phyloP scores from a whole-genome alignment of 345 rosid species.

The Odontarrhena argentea region DNA sequence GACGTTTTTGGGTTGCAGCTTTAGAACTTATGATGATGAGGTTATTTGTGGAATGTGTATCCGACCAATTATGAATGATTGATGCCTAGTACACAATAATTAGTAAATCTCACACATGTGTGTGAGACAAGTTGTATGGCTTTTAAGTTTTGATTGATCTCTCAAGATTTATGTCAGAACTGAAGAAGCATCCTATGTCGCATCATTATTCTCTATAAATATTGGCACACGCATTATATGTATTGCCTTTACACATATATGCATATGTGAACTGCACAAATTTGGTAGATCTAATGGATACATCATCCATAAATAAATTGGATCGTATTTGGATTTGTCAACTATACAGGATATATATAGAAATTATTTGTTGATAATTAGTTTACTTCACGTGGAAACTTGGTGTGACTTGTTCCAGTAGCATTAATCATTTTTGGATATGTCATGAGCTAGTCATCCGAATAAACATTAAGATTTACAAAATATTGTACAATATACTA shows the following conservation, averaged over 20 bases:
- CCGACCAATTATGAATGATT: conserved; percentile 29
- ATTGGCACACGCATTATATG: conserved; percentile 22
- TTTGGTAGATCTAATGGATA: conserved; percentile 17
- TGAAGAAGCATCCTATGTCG: conserved; percentile 38
- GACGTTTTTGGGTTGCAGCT: conserved; percentile 13
- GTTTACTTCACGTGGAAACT: conserved; percentile 24
- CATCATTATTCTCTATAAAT: conserved; percentile 20
- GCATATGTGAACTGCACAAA: conserved; percentile 5
- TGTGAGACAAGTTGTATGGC: conserved; percentile 30
- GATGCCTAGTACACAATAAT: conserved; percentile 26
- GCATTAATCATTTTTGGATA: conserved; percentile 27
- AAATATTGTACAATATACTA: background rate
- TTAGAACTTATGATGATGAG: conserved; percentile 22
- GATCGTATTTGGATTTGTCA: conserved; percentile 37
- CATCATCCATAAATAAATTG: conserved; percentile 16
- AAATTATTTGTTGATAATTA: background rate
- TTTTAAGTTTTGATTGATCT: conserved; percentile 38
- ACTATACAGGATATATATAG: conserved; percentile 1
- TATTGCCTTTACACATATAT: conserved; percentile 4
- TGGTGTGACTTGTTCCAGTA: conserved; percentile 26
- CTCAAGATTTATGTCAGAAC: conserved; percentile 31
- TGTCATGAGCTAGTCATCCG: background rate
- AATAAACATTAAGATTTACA: background rate
- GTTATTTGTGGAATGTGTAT: conserved; percentile 22
- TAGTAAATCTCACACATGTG: conserved; percentile 41